A percentile compares a stretch with the other conserved stretches of the same genome.
phyloP scores from a whole-genome alignment of 2,329 filamentous ascomycete genomes.

The Diaporthe longicolla region DNA sequence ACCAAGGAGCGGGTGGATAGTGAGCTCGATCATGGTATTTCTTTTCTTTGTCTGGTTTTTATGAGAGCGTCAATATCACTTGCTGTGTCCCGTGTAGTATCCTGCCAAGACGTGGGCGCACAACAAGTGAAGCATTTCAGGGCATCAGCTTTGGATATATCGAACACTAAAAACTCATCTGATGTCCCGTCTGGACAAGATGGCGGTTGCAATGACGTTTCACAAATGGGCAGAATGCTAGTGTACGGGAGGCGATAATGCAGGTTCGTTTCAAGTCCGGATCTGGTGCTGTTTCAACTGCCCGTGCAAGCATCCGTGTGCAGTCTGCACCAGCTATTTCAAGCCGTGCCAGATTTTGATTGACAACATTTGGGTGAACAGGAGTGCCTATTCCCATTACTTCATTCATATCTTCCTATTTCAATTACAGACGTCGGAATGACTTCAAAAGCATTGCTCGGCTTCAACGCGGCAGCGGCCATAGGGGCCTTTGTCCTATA shows the following conservation, averaged over 20 bases:
- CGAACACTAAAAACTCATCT: neutral
- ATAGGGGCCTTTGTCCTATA: constrained; percentile 20
- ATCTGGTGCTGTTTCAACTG: constrained; percentile 22
- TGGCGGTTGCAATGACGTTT: constrained; percentile 25
- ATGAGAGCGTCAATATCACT: neutral
- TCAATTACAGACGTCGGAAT: neutral
- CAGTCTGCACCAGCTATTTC: constrained; percentile 1
- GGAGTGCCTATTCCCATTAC: no score
- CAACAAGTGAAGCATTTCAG: neutral
- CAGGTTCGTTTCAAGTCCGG: constrained; percentile 27
- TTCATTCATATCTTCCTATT: no score
- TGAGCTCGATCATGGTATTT: neutral
- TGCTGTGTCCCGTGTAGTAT: neutral
- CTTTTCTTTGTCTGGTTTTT: neutral
- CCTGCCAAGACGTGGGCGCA: no score
- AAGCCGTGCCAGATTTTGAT: neutral
- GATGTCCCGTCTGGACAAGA: neutral
- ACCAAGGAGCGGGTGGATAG: neutral
- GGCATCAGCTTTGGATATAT: neutral
- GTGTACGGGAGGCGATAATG: neutral
- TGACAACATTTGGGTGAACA: no score
- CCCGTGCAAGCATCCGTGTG: constrained; percentile 3
- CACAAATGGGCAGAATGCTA: neutral
- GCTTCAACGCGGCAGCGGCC: constrained; percentile 19
- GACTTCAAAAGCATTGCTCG: constrained; percentile 28